Conservation (phyloP, 1,284 basidiomycete genomes). For the Ganoderma lingzhi region DNA sequence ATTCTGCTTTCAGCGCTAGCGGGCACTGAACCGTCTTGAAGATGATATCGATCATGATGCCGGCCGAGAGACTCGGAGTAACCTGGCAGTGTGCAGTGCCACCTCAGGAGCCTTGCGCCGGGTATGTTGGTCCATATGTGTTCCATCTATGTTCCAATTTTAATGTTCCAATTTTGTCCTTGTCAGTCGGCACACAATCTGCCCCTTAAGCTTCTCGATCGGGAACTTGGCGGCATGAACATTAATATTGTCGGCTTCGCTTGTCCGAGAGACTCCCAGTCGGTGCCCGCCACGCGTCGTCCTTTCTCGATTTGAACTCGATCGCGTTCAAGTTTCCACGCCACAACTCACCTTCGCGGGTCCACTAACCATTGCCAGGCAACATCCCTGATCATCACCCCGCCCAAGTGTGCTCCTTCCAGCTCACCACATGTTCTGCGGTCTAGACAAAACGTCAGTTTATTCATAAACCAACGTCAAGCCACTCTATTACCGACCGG, state of each 20-base stretch:
- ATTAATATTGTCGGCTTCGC: not conserved
- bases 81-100: not conserved
- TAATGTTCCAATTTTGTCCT: not conserved
- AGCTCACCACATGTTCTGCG: not conserved
- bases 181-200: not conserved
- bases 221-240: not conserved
- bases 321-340: not conserved
- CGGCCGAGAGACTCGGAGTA: not conserved
- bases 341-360: not conserved
- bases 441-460: not conserved
- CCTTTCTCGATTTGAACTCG: not conserved
- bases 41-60: not conserved
- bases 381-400: not conserved
- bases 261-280: not conserved
- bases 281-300: not conserved
- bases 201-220: slow-evolving; percentile 2
- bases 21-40: not conserved
- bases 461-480: not conserved
- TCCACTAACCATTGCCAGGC: not conserved
- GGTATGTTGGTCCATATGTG: slow-evolving; percentile 9
- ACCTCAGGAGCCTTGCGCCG: not conserved
- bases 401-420: not conserved
- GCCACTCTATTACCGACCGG: not conserved
- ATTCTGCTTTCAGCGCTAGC: not conserved
- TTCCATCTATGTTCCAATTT: not conserved